A percentile compares a stretch with the other conserved stretches of the same genome.
phyloP scores from a whole-genome alignment of 495 filamentous ascomycete species.

The Penicillium verhagenii region DNA sequence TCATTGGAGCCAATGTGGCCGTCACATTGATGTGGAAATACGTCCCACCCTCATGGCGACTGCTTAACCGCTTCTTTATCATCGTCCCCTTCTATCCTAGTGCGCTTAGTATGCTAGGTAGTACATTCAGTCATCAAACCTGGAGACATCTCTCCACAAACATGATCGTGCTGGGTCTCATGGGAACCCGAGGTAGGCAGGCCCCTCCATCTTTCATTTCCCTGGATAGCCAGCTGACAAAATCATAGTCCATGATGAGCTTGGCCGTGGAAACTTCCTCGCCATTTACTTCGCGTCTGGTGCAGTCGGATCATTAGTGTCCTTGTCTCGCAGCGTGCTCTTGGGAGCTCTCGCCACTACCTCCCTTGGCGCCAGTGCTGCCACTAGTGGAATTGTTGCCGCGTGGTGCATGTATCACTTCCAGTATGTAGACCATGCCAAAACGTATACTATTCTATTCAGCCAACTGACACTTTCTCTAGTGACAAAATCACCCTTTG shows the following conservation, averaged over 20 bases:
- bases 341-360: conserved; percentile 45
- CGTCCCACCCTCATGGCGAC: conserved; percentile 63
- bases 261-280: conserved; percentile 83
- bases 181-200: conserved; percentile 56
- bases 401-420: conserved; percentile 68
- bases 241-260: conserved; percentile 72
- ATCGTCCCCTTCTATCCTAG: conserved; percentile 66
- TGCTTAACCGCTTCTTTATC: conserved; percentile 79
- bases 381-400: conserved; percentile 63
- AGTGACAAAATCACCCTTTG: conserved; percentile 44
- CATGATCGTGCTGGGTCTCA: conserved; percentile 59
- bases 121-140: conserved; percentile 75
- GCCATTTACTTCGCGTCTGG: conserved; percentile 72
- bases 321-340: conserved; percentile 60
- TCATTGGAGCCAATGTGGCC: conserved; percentile 64
- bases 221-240: not conserved
- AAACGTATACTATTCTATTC: not conserved
- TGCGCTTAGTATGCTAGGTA: conserved; percentile 63
- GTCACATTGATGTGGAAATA: conserved; percentile 65
- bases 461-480: conserved; percentile 1
- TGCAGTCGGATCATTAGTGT: conserved; percentile 61
- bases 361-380: conserved; percentile 73
- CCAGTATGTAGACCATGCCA: conserved; percentile 31
- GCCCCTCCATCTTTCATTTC: not conserved
- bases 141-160: conserved; percentile 67